Percentiles rank a stretch among this genome's conserved stretches.
Evolutionary conservation across 129 eudicot species (phyloP).

Genomic region (Tagetes erecta): DNA sequence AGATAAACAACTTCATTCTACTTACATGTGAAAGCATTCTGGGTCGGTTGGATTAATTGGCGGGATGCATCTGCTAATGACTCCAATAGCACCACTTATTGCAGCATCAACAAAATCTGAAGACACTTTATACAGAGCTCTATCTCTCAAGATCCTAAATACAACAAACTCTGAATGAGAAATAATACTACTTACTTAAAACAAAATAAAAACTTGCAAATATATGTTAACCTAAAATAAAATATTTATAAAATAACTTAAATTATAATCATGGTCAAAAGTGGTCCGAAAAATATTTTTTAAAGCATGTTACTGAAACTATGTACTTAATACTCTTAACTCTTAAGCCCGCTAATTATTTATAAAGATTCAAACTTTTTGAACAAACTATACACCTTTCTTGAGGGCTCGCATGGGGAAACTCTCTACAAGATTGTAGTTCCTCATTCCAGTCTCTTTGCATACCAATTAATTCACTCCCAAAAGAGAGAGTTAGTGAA

Average conservation of each 20-base stretch:
- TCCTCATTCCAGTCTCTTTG: slow-evolving; percentile 99
- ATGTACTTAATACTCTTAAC: background rate
- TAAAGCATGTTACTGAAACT: background rate
- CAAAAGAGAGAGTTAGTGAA: slow-evolving; percentile 85
- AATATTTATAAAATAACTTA: no score
- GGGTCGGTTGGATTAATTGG: slow-evolving; percentile 99
- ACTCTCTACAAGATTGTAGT: slow-evolving; percentile 94
- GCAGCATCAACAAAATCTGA: slow-evolving; percentile 99
- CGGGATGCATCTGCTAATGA: slow-evolving; percentile 94
- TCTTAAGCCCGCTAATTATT: background rate
- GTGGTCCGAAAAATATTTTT: background rate
- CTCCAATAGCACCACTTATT: slow-evolving; percentile 94
- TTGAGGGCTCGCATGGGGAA: slow-evolving; percentile 84
- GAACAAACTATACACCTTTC: slow-evolving; percentile 56
- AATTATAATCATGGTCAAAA: no score
- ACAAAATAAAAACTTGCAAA: no score
- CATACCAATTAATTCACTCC: slow-evolving; percentile 98
- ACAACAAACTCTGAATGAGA: no score
- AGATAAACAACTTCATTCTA: slow-evolving; percentile 23
- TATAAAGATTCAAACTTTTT: background rate
- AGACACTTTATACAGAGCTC: slow-evolving; percentile 87
- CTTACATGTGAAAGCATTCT: slow-evolving; percentile 96
- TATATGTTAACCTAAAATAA: no score
- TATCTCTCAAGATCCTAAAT: slow-evolving; percentile 85
- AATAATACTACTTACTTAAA: no score